Evolutionary conservation across 305 asterid species (phyloP), one percentile per base, ranked within the genome.

Genomic region (Solanum hybrid): DNA sequence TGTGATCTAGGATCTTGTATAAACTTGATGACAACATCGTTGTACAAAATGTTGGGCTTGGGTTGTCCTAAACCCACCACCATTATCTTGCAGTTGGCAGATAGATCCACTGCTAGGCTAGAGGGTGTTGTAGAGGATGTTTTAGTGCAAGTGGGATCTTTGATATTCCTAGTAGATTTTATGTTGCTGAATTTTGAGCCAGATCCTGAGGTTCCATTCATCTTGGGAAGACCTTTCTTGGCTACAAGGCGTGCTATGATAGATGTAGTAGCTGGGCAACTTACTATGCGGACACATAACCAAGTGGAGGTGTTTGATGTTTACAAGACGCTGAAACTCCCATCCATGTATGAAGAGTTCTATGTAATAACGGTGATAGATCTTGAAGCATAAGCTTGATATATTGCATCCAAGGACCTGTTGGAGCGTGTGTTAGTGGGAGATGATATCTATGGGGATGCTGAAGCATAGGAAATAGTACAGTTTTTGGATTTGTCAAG

Each of bases 171-270:
- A 45, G 8, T 45, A 45, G 3, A 45, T 45, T 45, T 45, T 45
- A 45, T 45, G 64, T 2, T 45, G 64, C 64, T 45, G 64, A 45
- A 45, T 45, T 45, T 45, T 45, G 64, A 45, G 64, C 64, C 64
- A 45, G 19, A 45, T 45, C 64, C 1, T 14, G 8, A 45, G 64
- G 8, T 45, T 14, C 64, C 64, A 45, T 45, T 45, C 8, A 45
- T 45, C 64, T 45, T 45, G 19, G 64, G 64, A 14, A 45, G 64
- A 45, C 64, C 64, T 45, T 45, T 45, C 64, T 45, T 45, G 64
- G 8, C 64, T 0, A 45, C 8, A 45, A 0, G 64, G 3, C 0
- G 64, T 45, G 22, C 64, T 45, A 45, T 45, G 1, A 45, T 5
- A 45, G 22, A 14, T 45, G 22, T 45, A 45, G 64, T 5, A 45